phyloP scores from a whole-genome alignment of 2,329 filamentous ascomycete genomes.

The Bipolaris sorokiniana region DNA sequence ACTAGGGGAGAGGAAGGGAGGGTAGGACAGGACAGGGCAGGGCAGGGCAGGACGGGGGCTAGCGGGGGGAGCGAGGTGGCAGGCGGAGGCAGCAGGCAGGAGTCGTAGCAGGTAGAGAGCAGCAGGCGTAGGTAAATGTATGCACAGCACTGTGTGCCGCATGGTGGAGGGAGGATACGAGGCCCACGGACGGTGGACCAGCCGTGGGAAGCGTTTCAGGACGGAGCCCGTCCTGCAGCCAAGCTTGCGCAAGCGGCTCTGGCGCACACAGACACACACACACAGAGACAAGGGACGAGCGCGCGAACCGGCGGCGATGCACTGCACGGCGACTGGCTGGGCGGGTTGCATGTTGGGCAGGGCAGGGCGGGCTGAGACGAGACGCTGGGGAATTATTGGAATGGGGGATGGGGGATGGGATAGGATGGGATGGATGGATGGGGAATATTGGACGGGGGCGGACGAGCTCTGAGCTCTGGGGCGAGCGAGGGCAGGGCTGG shows the following conservation, averaged over 20 bases:
- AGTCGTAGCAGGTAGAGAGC: conserved; percentile 4
- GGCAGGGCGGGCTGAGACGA: background rate
- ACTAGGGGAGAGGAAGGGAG: too few species aligned
- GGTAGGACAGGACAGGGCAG: background rate
- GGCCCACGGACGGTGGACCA: conserved; percentile 10
- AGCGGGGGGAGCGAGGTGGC: conserved; percentile 2
- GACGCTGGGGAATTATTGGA: background rate
- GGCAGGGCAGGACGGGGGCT: conserved; percentile 3
- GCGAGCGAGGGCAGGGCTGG: background rate
- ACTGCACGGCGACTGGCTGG: background rate
- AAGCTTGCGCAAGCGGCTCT: conserved; percentile 21
- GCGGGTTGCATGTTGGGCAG: background rate
- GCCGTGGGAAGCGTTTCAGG: conserved; percentile 23
- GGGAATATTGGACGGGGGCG: background rate
- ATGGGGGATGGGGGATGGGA: background rate
- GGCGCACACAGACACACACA: background rate
- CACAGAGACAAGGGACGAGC: background rate
- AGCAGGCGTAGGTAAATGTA: conserved; percentile 4
- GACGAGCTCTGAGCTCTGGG: background rate
- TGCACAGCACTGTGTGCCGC: conserved; percentile 10
- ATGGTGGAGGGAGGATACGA: background rate
- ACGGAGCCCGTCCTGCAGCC: conserved; percentile 20
- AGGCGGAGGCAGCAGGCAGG: background rate
- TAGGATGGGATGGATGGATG: background rate
- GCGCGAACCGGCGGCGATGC: conserved; percentile 7